Evolutionary conservation across 192 early-diverging fungal genomes (phyloP).

Genomic region (Podila epicladia): DNA sequence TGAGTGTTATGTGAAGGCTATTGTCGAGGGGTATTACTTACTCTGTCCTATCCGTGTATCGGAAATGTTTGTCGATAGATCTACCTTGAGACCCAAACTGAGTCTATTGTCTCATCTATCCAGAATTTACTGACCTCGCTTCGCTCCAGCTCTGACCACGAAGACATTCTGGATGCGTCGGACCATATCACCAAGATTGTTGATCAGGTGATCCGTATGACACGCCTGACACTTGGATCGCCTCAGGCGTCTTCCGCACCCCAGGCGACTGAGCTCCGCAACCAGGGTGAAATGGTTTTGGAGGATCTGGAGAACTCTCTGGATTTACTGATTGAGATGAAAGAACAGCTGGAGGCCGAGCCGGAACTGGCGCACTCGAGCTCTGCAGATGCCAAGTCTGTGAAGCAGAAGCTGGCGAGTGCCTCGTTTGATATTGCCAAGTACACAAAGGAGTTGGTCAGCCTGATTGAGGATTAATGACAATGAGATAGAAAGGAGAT

Average conservation of each 20-base stretch:
- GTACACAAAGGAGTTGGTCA: slow-evolving; percentile 85
- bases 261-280: slow-evolving; percentile 38
- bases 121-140: slow-evolving; percentile 75
- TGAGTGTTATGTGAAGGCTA: neutral
- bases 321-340: slow-evolving; percentile 66
- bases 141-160: slow-evolving; percentile 58
- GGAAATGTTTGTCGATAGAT: slow-evolving; percentile 3
- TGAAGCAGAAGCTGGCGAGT: slow-evolving; percentile 87
- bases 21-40: neutral
- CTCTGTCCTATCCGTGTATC: neutral
- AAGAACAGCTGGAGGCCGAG: slow-evolving; percentile 56
- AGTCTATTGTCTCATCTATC: slow-evolving; percentile 80
- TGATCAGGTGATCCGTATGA: slow-evolving; percentile 60
- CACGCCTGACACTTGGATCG: slow-evolving; percentile 56
- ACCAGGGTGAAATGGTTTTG: slow-evolving; percentile 68
- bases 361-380: slow-evolving; percentile 53
- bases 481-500: neutral
- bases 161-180: slow-evolving; percentile 65
- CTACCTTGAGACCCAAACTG: slow-evolving; percentile 67
- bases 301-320: slow-evolving; percentile 62
- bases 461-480: slow-evolving; percentile 55
- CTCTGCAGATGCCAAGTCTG: slow-evolving; percentile 63
- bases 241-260: slow-evolving; percentile 45
- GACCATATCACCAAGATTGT: slow-evolving; percentile 69
- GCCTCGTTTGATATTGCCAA: slow-evolving; percentile 92